Evolutionary conservation across 2,329 filamentous ascomycete genomes (phyloP), one percentile per base, ranked within the genome.

Genomic region (Exophiala xenobiotica): DNA sequence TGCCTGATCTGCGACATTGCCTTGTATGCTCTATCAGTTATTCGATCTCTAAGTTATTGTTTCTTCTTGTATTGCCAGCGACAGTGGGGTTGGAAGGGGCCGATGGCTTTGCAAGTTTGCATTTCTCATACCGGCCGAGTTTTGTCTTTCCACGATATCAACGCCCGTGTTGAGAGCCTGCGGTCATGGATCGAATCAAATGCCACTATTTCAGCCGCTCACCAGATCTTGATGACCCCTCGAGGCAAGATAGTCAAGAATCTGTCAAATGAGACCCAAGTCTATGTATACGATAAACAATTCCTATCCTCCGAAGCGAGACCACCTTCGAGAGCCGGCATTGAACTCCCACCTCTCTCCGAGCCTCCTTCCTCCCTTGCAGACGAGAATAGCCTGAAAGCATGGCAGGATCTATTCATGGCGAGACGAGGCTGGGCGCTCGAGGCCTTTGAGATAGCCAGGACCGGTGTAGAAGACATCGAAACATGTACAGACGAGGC

Each of bases 71-170:
- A 31, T 3, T 14, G 22, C 24, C 27, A 31, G 23, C n/a, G 19
- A 33, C 37, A 20, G 47, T 26, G 47, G 54, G 35, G 54, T 27
- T 46, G 46, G 46, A 49, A 40, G 46, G 52, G 48, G 44, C 38
- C 38, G 20, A 95, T 95, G 90, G 87, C 88, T 76, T 82, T 92
- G 70, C 84, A 89, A 75, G 85, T 96, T 73, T 88, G 90, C 77
- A 86, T 96, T 68, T 90, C 90, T 79, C 91, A 95, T 75, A 90
- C 88, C 72, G 92, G 92, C 77, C 86, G 90, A 78, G 86, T 86
- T 74, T 80, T 96, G 68, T 38, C 40, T 27, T 58, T 49, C 46
- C 44, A 42, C 19, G 52, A 57, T 19, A 44, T 52, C 2, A 35
- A 37, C 18, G 35, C 55, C 16, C 51, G 53, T 12, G 80, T 96